These are phyloP conservation scores for Ceratocystis huliohia DNA, from an alignment of 2,329 filamentous ascomycete genomes.

Conservation along the genomic window DNA sequence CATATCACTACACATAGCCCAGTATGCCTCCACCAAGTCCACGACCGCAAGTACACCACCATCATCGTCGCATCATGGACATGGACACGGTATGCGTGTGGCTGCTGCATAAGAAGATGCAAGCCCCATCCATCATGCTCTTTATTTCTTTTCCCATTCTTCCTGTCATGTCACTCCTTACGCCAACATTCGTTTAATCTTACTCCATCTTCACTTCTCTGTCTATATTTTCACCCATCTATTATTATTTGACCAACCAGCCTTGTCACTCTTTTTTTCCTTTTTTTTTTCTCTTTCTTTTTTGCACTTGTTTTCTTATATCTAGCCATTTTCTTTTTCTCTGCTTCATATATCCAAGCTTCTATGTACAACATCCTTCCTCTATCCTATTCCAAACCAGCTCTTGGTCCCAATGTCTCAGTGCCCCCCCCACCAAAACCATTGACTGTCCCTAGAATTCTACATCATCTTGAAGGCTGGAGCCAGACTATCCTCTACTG, in stretches of 20 bases:
- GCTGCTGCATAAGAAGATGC: background rate
- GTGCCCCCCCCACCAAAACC: background rate
- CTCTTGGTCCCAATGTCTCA: background rate
- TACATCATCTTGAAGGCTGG: background rate
- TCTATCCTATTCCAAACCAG: background rate
- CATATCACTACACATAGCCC: conserved; percentile 17
- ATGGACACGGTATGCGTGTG: background rate
- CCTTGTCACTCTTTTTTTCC: background rate
- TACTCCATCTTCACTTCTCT: background rate
- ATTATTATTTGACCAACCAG: background rate
- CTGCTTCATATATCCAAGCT: background rate
- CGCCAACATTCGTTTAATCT: conserved; percentile 8
- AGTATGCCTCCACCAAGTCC: conserved; percentile 2
- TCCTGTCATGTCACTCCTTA: background rate
- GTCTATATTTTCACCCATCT: conserved; percentile 1
- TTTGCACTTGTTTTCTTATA: too few species aligned
- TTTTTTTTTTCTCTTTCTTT: background rate
- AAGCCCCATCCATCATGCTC: background rate
- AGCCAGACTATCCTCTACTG: background rate
- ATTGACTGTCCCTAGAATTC: background rate
- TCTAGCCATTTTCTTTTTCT: background rate
- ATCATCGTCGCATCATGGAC: background rate
- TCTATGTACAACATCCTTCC: background rate
- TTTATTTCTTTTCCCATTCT: conserved; percentile 12
- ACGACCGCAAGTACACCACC: background rate